Evolutionary conservation across 768 basidiomycete genomes (phyloP), one percentile per base, ranked within the genome.

Genomic region (Polyporus arcularius): DNA sequence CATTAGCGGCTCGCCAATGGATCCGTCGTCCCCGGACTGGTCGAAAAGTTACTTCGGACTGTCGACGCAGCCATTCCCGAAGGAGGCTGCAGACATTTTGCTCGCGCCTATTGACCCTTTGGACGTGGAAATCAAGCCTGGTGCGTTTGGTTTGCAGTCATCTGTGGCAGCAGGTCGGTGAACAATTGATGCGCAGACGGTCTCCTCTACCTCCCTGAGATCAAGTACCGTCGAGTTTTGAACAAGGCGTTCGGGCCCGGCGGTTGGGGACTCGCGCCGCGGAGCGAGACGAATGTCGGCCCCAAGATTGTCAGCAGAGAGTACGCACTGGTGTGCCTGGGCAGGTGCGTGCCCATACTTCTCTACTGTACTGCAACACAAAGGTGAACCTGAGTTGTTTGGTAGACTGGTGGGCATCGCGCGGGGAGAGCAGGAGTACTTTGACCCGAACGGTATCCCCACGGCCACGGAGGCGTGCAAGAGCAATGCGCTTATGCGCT

Each of bases 181-280:
- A 52, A 14, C 9, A 12, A 8, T 35, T 14, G 18, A 21, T 6
- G 8, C 58, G 9, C 64, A 96, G 96, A 98, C 66, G 96, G 96
- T 4, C 80, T 98, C 43, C 76, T 97, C 11, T 98, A 98, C 75
- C 85, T 98, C 7, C 96, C 96, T 18, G 96, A 98, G 75, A 98
- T 98, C 69, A 96, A 97, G 71, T 98, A 98, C 70, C 84, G 96
- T 16, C 85, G 96, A 26, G 86, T 93, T 38, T 75, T 98, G 49
- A 98, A 98, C 78, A 87, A 82, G 66, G 94, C 96, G 0, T 98
- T 98, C 68, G 95, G 96, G 11, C 96, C 96, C 18, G 96, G 96
- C 7, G 95, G 89, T 5, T 98, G 96, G 96, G 96, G 96, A 11
- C 83, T 98, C 47, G 96, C 96, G 12, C 96, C 96, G 2, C 83